Percentiles rank a stretch among this genome's conserved stretches.
phyloP scores from a whole-genome alignment of 2,329 filamentous ascomycete species.

The Emericellopsis atlantica region DNA sequence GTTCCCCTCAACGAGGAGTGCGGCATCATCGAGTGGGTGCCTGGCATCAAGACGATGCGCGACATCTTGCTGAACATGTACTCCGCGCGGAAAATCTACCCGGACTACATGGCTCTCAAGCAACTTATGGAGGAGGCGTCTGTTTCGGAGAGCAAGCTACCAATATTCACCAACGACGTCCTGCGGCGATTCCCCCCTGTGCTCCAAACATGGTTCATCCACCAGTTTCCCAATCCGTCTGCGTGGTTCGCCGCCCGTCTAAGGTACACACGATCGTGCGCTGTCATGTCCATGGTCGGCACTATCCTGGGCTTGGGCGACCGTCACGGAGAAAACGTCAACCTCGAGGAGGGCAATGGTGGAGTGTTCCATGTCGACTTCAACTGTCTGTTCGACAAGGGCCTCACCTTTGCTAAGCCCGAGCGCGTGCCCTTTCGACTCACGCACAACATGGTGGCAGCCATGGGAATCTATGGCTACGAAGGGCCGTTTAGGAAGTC shows the following conservation, averaged over 20 bases:
- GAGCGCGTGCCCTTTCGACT: constrained; percentile 92
- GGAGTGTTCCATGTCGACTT: constrained; percentile 97
- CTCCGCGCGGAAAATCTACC: constrained; percentile 55
- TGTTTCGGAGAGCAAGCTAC: constrained; percentile 43
- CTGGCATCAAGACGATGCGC: constrained; percentile 84
- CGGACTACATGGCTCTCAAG: constrained; percentile 57
- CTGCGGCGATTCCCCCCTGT: constrained; percentile 64
- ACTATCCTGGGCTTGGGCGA: constrained; percentile 90
- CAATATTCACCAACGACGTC: constrained; percentile 58
- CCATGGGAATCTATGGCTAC: constrained; percentile 89
- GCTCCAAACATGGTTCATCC: constrained; percentile 88
- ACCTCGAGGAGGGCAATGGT: constrained; percentile 86
- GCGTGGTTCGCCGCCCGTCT: constrained; percentile 85
- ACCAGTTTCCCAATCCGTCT: constrained; percentile 86
- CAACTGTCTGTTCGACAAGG: constrained; percentile 98
- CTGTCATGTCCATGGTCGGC: constrained; percentile 99
- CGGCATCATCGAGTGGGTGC: constrained; percentile 96
- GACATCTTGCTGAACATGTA: constrained; percentile 80
- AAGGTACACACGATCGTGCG: constrained; percentile 82
- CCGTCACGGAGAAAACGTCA: constrained; percentile 92
- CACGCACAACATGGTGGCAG: constrained; percentile 97
- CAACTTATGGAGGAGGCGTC: constrained; percentile 51
- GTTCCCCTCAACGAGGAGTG: constrained; percentile 96
- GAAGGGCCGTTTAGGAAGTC: constrained; percentile 88
- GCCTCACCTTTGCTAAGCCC: constrained; percentile 85